Evolutionary conservation across 176 grass and related monocot species (phyloP).

Genomic region (Lolium multiflorum): DNA sequence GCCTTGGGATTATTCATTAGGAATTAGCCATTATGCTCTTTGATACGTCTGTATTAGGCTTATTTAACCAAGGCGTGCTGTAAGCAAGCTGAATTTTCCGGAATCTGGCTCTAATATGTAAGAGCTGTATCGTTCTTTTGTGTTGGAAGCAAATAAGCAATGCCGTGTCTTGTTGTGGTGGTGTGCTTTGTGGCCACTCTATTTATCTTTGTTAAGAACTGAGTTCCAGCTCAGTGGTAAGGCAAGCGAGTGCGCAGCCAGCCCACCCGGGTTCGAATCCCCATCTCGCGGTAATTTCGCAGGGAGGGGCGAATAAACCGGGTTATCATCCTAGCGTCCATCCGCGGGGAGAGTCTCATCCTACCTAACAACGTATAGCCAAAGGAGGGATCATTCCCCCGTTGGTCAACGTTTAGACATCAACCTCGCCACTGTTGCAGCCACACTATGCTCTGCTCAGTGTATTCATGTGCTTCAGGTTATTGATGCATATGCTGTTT

Average conservation of each 20-base stretch:
- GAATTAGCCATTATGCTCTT: neutral
- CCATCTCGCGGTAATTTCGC: too few species aligned
- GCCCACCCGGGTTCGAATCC: too few species aligned
- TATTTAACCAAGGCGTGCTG: neutral
- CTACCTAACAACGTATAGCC: too few species aligned
- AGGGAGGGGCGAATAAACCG: too few species aligned
- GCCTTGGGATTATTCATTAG: neutral
- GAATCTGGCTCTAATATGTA: neutral
- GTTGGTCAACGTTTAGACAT: neutral
- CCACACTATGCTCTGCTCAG: neutral
- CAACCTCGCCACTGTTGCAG: neutral
- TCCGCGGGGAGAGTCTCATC: too few species aligned
- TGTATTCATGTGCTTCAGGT: too few species aligned
- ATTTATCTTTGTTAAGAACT: neutral
- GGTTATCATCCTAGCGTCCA: too few species aligned
- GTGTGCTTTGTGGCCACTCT: neutral
- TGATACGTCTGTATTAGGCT: neutral
- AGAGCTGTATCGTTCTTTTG: neutral
- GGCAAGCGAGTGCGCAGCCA: too few species aligned
- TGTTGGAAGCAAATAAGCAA: neutral
- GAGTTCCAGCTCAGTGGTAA: too few species aligned
- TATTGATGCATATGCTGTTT: neutral
- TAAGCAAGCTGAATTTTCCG: conserved; percentile 11
- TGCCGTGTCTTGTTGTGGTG: neutral
- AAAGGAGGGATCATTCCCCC: too few species aligned